These are phyloP conservation scores for Calocybe indica DNA, from an alignment of 768 basidiomycete species.

Conservation along the genomic window DNA sequence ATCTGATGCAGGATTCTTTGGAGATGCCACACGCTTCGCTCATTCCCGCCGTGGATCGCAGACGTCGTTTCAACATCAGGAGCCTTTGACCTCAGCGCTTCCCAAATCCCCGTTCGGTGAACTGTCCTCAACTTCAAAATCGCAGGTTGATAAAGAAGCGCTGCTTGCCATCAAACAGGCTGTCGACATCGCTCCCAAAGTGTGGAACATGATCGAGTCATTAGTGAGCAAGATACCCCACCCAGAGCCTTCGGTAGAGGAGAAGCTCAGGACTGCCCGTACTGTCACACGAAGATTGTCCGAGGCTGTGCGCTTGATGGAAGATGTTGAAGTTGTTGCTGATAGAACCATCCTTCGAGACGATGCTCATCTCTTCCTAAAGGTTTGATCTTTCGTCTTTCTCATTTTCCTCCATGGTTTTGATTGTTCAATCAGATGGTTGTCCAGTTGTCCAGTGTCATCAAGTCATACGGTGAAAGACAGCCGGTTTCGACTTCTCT, in stretches of 20 bases:
- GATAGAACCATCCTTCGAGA: constrained; percentile 65
- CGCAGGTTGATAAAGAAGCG: constrained; percentile 71
- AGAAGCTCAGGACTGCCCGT: constrained; percentile 56
- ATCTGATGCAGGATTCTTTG: constrained; percentile 36
- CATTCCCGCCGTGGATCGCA: constrained; percentile 38
- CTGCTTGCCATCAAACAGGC: constrained; percentile 75
- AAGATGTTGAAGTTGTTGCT: constrained; percentile 45
- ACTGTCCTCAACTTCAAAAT: constrained; percentile 47
- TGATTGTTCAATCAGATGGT: constrained; percentile 45
- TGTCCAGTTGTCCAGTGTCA: constrained; percentile 65
- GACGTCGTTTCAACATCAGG: constrained; percentile 28
- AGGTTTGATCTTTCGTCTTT: constrained; percentile 39
- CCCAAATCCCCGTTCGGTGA: constrained; percentile 36
- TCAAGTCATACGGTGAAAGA: constrained; percentile 60
- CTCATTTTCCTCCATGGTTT: not conserved
- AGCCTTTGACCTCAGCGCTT: constrained; percentile 32
- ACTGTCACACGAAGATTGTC: constrained; percentile 58
- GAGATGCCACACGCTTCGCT: constrained; percentile 12
- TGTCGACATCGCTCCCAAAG: constrained; percentile 70
- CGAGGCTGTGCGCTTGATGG: constrained; percentile 50
- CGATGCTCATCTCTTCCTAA: constrained; percentile 76
- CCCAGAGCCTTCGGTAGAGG: constrained; percentile 37
- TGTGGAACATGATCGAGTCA: constrained; percentile 80
- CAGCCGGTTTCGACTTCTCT: constrained; percentile 50
- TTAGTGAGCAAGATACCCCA: constrained; percentile 46